Base-by-base conservation (phyloP, 2,329 filamentous ascomycete genomes). In the Fusarium cicatricum region DNA sequence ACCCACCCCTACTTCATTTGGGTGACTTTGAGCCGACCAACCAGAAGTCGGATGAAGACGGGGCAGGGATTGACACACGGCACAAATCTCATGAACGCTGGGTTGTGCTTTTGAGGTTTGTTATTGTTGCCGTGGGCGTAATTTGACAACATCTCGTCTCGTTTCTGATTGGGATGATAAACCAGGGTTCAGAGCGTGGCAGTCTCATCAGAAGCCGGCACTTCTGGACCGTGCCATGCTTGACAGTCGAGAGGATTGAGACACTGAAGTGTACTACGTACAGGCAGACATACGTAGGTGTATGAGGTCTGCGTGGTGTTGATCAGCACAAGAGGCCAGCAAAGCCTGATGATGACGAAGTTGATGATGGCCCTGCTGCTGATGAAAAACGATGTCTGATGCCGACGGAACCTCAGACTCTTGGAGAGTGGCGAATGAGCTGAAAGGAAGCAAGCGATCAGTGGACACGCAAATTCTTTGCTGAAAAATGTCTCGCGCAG, bases 1-100 rank as follows among this genome's bases (percentile, higher is more conserved):
- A 61, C 46, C 52, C 23, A 61, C 58, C 48, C 54, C 63, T 55
- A 46, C 58, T 45, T 60, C 48, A 58, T 49, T 52, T 66, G 53
- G 53, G 57, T 47, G 55, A 52, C 37, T 55, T 52, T 26, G 51
- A 60, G 38, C 41, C 11, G 51, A 55, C 65, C 59, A 65, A 65
- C 54, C 51, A 52, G 46, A 58, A 19, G 36, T 45, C 28, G 38
- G 28, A 28, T 39, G 26, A 46, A 48, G 58, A 45, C 51, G 26
- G 46, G 33, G 45, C 48, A 64, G 42, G 55, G 33, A 51, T 39
- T 46, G 39, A 56, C 15, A 44, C 49, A 26, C 23, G 43, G 40
- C 43, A 38, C 40, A 43, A 42, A 26, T 60, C 43, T 52, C 55
- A 60, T 54, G 55, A 33, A 19, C 46, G 31, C 36, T 42, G 23